Evolutionary conservation across 495 filamentous ascomycete species (phyloP), one percentile per base, ranked within the genome.

Genomic region (Podospora conica): DNA sequence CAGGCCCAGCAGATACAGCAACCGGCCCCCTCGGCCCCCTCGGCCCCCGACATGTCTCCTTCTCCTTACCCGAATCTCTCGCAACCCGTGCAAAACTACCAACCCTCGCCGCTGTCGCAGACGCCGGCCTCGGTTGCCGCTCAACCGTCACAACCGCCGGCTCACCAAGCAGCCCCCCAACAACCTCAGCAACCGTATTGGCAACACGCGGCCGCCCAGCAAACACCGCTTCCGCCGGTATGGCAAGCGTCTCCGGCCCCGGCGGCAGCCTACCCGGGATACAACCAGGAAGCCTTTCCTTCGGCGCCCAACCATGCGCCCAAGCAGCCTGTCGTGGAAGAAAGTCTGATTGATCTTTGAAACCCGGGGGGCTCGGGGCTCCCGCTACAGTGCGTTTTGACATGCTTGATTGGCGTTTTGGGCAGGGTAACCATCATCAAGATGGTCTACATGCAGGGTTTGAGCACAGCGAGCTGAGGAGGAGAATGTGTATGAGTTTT

Each of bases 301-400:
- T 77, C 81, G 1, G 90, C 83, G 60, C 86, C 86, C 29, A 80
- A 81, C 33, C 86, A 86, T 69, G 84, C 90, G 68, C 82, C 86
- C 29, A 82, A 84, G 64, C 81, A 86, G 63, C 82, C 86, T 11
- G 84, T 86, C 15, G 82, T 91, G 64, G 94, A 98, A 77, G 94
- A 98, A 77, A 93, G 90, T 71, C 79, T 98, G 76, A 98, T 98
- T 78, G 94, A 98, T 73, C 79, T 91, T 64, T 91, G 78, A 77
- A 25, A n/a, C 15, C 5, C 2, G 40, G 15, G 40, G 18, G 40
- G 40, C 9, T 40, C 15, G 7, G 40, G 8, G 15, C 40, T 48
- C 33, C 15, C 5, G 15, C 5, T 2, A 7, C 0, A n/a, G 15
- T 48, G 33, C 3, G 33, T 4, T 40, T 12, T 40, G 40, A n/a